Evolutionary conservation across 371 early-diverging fungal genomes (phyloP).

Genomic region (Globomyces sp.): DNA sequence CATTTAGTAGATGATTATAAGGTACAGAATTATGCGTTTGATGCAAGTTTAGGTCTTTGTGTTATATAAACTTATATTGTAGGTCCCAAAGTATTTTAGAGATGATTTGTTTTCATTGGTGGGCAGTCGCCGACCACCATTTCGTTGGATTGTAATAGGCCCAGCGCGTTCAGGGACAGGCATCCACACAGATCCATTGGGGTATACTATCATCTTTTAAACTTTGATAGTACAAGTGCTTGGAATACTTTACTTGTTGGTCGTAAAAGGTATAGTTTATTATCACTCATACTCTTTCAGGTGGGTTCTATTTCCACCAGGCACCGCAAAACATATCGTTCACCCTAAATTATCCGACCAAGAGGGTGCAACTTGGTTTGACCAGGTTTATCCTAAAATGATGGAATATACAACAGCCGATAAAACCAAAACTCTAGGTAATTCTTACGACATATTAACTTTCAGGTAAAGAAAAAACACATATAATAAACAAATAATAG

Average conservation of each 20-base stretch:
- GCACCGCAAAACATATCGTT: constrained; percentile 44
- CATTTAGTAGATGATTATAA: constrained; percentile 63
- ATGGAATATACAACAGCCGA: constrained; percentile 14
- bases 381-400: constrained; percentile 65
- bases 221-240: constrained; percentile 20
- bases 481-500: constrained; percentile 38
- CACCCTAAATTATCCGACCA: constrained; percentile 62
- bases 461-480: too few relatives aligned
- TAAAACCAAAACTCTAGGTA: too few relatives aligned
- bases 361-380: constrained; percentile 80
- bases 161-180: constrained; percentile 27
- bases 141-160: constrained; percentile 34
- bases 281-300: too few relatives aligned
- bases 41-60: background rate
- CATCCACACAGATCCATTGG: constrained; percentile 30
- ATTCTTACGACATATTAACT: too few relatives aligned
- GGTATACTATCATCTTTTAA: background rate
- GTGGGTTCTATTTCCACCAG: constrained; percentile 34
- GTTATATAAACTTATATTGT: constrained; percentile 8
- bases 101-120: constrained; percentile 73
- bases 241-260: constrained; percentile 36
- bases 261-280: constrained; percentile 12
- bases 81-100: constrained; percentile 64
- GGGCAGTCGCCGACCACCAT: constrained; percentile 44
- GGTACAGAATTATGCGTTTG: constrained; percentile 22